Evolutionary conservation across 2,329 filamentous ascomycete genomes (phyloP).

Genomic region (Juglanconis oblonga): DNA sequence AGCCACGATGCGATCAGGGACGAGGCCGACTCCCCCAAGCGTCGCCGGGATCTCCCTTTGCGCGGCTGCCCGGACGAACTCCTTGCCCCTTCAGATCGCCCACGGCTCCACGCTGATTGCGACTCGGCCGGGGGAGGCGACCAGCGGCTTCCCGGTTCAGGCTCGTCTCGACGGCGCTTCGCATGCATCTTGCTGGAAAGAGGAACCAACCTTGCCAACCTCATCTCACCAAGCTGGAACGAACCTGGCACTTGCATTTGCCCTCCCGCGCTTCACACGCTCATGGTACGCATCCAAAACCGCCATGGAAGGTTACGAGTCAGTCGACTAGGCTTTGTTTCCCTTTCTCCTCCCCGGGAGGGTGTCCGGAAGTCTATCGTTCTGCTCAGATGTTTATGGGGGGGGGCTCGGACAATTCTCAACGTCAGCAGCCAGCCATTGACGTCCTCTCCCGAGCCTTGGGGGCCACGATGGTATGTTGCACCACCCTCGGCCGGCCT

Average conservation of each 20-base stretch:
- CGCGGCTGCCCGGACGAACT: not conserved
- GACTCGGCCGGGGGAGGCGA: not conserved
- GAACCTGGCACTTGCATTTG: constrained; percentile 10
- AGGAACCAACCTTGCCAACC: not conserved
- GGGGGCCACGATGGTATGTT: constrained; percentile 3
- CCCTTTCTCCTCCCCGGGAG: not conserved
- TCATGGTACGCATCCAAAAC: not conserved
- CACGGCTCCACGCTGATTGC: not conserved
- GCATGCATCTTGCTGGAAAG: constrained; percentile 11
- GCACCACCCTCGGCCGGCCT: constrained; percentile 5
- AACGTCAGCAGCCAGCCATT: not conserved
- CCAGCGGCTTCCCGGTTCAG: not conserved
- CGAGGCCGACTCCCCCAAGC: not conserved
- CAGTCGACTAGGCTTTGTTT: not conserved
- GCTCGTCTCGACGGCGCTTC: constrained; percentile 9
- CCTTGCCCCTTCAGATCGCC: not conserved
- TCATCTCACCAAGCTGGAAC: not conserved
- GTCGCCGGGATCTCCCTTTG: not conserved
- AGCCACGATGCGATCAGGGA: not conserved
- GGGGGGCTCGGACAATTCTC: not conserved
- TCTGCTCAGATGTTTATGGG: not conserved
- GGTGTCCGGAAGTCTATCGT: not conserved
- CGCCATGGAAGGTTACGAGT: not conserved
- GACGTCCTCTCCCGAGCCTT: not conserved
- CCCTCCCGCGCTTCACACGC: not conserved